Evolutionary conservation across 2,329 filamentous ascomycete genomes (phyloP).

Genomic region (Leptoxyphium fumago): DNA sequence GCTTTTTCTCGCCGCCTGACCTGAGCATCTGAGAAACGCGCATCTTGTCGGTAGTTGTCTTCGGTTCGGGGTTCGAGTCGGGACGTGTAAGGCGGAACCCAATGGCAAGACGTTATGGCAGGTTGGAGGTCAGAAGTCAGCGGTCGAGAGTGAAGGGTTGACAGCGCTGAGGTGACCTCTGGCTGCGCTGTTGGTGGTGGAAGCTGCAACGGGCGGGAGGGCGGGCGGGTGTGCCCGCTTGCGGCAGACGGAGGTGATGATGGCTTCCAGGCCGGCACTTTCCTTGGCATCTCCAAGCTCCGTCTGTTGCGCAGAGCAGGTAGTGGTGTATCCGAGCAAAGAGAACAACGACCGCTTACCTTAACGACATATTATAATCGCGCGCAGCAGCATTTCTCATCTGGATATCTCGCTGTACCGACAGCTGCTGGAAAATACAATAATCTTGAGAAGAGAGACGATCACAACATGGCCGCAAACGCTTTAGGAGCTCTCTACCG

Average conservation of each 20-base stretch:
- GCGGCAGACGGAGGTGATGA: not conserved
- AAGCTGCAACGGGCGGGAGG: not conserved
- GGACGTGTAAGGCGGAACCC: not conserved
- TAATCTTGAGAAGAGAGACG: not conserved
- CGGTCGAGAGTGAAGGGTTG: not conserved
- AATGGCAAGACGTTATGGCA: not conserved
- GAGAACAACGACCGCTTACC: not conserved
- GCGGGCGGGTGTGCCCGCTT: not conserved
- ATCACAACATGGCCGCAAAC: constrained; percentile 24
- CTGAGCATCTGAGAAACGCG: constrained; percentile 20
- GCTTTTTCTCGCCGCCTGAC: constrained; percentile 25
- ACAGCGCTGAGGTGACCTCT: not conserved
- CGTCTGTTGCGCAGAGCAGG: no score
- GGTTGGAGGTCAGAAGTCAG: not conserved
- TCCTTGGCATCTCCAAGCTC: not conserved
- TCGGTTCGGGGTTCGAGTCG: constrained; percentile 1
- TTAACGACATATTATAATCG: not conserved
- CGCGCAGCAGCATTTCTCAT: not conserved
- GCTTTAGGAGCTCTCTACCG: constrained; percentile 48
- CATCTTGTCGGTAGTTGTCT: constrained; percentile 17
- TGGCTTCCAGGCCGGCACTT: not conserved
- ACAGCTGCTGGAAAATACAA: not conserved
- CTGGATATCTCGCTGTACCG: no score
- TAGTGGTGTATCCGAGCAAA: no score
- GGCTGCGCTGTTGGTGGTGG: not conserved